These are phyloP conservation scores for Pseudonitzschia delicatissima DNA, from an alignment of 108 stramenopile genomes.

Conservation along the genomic window DNA sequence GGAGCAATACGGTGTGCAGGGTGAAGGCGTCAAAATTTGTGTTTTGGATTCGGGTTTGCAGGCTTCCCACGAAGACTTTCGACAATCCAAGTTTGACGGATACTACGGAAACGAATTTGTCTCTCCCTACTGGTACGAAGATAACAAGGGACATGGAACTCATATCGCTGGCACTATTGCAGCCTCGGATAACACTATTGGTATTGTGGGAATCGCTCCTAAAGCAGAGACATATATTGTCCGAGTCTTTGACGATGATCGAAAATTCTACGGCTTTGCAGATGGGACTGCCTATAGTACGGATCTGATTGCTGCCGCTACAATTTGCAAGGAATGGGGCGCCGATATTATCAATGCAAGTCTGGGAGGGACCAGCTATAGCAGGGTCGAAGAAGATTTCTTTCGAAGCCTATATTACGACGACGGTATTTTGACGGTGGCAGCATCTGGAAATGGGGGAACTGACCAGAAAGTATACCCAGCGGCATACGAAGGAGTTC, in stretches of 20 bases:
- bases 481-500: constrained; percentile 42
- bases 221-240: constrained; percentile 39
- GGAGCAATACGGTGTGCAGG: constrained; percentile 15
- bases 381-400: constrained; percentile 19
- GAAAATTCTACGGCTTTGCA: constrained; percentile 28
- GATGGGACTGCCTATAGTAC: constrained; percentile 15
- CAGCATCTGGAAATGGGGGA: constrained; percentile 60
- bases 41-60: constrained; percentile 57
- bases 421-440: constrained; percentile 45
- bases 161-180: constrained; percentile 63
- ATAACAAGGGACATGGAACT: constrained; percentile 54
- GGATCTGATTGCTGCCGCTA: constrained; percentile 38
- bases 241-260: constrained; percentile 37
- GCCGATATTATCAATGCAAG: constrained; percentile 50
- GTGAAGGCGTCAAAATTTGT: constrained; percentile 45
- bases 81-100: constrained; percentile 9
- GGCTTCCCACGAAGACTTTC: constrained; percentile 40
- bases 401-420: constrained; percentile 35
- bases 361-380: constrained; percentile 35
- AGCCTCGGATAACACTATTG: constrained; percentile 30
- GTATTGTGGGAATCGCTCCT: constrained; percentile 32
- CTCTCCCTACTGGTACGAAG: constrained; percentile 44
- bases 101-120: constrained; percentile 11
- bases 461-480: constrained; percentile 35
- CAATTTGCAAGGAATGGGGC: constrained; percentile 40